Conservation (phyloP, 192 early-diverging fungal genomes). For the Piromyces sp. region DNA sequence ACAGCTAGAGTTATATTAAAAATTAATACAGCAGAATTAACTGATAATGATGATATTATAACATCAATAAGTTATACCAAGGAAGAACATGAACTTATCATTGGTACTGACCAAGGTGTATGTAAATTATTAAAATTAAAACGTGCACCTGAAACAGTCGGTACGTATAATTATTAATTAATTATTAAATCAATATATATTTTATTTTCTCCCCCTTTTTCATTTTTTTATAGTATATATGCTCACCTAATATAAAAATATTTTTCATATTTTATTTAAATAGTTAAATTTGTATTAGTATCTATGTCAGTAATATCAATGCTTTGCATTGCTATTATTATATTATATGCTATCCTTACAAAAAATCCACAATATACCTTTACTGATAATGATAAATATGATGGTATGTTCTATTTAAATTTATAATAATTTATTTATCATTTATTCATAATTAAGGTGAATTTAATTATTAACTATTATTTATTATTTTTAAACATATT, state of each 20-base stretch:
- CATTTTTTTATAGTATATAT: no score
- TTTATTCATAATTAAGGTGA: no score
- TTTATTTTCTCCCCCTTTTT: no score
- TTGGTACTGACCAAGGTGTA: not conserved
- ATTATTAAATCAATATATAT: no score
- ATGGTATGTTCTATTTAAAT: no score
- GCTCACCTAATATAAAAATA: no score
- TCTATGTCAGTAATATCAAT: not conserved
- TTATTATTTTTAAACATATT: no score
- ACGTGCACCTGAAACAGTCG: not conserved
- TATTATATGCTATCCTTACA: not conserved
- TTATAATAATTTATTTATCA: no score
- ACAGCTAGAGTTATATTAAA: not conserved
- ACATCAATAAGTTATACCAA: not conserved
- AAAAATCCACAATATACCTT: no score
- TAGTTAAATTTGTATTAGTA: not conserved
- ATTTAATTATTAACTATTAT: no score
- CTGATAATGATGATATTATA: not conserved
- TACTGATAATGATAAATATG: no score
- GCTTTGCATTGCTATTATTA: not conserved
- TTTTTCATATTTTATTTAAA: not conserved
- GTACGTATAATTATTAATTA: not conserved
- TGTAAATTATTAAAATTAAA: not conserved
- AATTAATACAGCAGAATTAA: not conserved
- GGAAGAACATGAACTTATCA: not conserved